phyloP scores from a whole-genome alignment of 345 rosid species.

The Syzygium grande region DNA sequence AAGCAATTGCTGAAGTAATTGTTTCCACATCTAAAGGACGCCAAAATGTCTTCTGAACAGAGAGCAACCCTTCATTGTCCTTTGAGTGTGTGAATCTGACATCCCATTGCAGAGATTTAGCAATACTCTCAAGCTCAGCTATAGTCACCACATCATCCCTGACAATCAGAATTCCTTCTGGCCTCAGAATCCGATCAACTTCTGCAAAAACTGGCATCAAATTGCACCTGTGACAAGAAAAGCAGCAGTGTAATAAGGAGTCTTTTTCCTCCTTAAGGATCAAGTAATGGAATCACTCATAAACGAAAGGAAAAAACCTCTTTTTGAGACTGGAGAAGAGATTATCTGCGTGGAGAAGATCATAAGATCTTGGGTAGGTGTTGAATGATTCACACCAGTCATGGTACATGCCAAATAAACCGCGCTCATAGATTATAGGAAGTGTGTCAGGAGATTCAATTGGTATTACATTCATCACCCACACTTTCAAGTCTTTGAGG shows the following conservation, averaged over 20 bases:
- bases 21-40: constrained; percentile 11
- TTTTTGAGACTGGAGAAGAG: constrained; percentile 33
- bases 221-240: constrained; percentile 19
- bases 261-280: background rate
- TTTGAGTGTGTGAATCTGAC: constrained; percentile 24
- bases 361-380: constrained; percentile 39
- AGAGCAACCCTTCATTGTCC: constrained; percentile 32
- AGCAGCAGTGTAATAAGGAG: background rate
- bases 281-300: background rate
- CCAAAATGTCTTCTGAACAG: constrained; percentile 31
- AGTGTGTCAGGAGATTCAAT: constrained; percentile 31
- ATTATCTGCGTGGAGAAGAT: constrained; percentile 44
- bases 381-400: constrained; percentile 44
- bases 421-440: constrained; percentile 33
- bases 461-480: constrained; percentile 38
- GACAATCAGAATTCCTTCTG: constrained; percentile 35
- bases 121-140: constrained; percentile 18
- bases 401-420: constrained; percentile 37
- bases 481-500: constrained; percentile 25
- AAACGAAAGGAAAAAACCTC: constrained; percentile 10
- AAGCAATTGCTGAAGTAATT: background rate
- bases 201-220: constrained; percentile 26
- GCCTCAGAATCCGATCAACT: constrained; percentile 33
- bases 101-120: constrained; percentile 25
- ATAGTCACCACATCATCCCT: constrained; percentile 19